Percentiles rank a stretch among this genome's conserved stretches.
These are phyloP conservation scores for Kockiozyma suomiensis DNA, from an alignment of 805 yeast species.

Conservation along the genomic window DNA sequence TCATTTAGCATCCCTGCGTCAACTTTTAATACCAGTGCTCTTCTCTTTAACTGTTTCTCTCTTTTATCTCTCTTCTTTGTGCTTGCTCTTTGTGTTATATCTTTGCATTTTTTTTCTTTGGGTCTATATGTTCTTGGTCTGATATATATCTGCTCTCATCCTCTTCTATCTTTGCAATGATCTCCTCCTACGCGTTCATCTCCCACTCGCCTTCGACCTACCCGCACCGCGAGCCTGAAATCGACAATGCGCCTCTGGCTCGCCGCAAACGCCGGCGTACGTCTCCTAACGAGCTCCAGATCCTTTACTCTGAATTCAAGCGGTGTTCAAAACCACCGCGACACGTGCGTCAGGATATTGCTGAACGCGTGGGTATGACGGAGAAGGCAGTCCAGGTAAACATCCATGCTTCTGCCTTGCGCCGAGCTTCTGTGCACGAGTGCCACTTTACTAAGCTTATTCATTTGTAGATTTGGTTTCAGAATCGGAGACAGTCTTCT, in stretches of 20 bases:
- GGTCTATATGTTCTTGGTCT: too few species aligned
- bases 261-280: slow-evolving; percentile 96
- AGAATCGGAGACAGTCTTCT: slow-evolving; percentile 85
- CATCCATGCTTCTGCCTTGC: neutral
- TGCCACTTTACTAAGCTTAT: neutral
- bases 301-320: slow-evolving; percentile 78
- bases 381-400: slow-evolving; percentile 85
- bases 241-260: slow-evolving; percentile 90
- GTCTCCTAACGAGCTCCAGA: slow-evolving; percentile 78
- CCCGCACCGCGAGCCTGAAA: slow-evolving; percentile 76
- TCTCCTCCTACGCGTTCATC: slow-evolving; percentile 65
- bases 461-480: slow-evolving; percentile 80
- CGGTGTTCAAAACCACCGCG: slow-evolving; percentile 81
- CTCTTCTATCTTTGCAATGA: neutral
- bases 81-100: neutral
- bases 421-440: too few species aligned
- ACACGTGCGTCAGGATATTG: slow-evolving; percentile 73
- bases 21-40: too few species aligned
- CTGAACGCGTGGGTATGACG: slow-evolving; percentile 83
- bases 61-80: neutral
- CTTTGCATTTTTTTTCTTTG: too few species aligned
- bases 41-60: neutral
- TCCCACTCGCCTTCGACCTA: slow-evolving; percentile 90
- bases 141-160: too few species aligned
- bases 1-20: neutral